Evolutionary conservation across 1,284 basidiomycete species (phyloP), one percentile per base, ranked within the genome.

Genomic region (Moesziomyces globuligerus): DNA sequence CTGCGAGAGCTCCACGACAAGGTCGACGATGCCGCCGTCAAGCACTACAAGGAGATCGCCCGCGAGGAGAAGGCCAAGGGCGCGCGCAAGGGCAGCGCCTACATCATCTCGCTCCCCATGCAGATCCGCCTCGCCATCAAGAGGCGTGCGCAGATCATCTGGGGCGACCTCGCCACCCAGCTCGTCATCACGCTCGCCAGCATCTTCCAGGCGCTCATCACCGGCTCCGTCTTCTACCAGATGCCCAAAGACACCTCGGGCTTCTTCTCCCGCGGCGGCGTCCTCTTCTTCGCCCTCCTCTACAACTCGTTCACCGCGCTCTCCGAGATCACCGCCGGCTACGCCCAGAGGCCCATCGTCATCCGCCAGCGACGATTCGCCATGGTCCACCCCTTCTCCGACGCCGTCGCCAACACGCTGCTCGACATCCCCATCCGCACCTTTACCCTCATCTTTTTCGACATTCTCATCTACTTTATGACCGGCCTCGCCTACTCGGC

Each of bases 261-360:
- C 13, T 90, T 88, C 81, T 94, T 90, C 85, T 89, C 90, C 15
- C 88, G 92, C 20, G 91, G 91, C 3, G 92, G 92, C 84, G 81
- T 84, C 13, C 45, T 72, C 21, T 66, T 61, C 58, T 61, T 66
- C 24, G 58, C 62, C 6, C 40, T 76, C 24, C 72, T 78, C 10
- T 86, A 83, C 79, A 85, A 85, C 53, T 83, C 85, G 7, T 78
- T 87, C 52, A 83, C 85, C 34, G 83, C 83, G 25, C 79, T 86
- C 72, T 61, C 69, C 32, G 78, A 79, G 49, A 57, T 80, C 41
- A 64, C 74, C n/a, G 58, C 59, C 29, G 59, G 59, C 15, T 64
- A 78, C 41, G 49, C 48, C 17, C 74, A 79, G 47, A 62, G 78
- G 7, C 76, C 76, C 26, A 74, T 79, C 49, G 58, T 79, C 23